Conservation (phyloP, 2,329 filamentous ascomycete species). For the Gnomoniopsis sp. region DNA sequence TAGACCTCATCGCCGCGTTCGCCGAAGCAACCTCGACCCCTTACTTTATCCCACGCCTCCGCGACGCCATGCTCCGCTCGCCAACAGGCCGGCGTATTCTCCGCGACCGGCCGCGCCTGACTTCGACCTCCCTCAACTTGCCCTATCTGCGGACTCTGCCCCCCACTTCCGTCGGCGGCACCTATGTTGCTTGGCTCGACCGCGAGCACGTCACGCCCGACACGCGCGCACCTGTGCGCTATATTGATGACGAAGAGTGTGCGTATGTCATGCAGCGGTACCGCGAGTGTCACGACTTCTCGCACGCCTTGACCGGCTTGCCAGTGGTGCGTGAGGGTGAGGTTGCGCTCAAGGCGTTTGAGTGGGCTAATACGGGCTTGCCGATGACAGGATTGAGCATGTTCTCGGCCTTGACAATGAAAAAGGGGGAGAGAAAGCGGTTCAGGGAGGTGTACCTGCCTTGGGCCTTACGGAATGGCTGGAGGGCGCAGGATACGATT, state of each 20-base stretch:
- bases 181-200: slow-evolving; percentile 90
- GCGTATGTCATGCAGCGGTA: slow-evolving; percentile 99
- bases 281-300: slow-evolving; percentile 96
- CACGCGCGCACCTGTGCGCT: slow-evolving; percentile 76
- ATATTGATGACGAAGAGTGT: slow-evolving; percentile 92
- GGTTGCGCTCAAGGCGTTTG: slow-evolving; percentile 95
- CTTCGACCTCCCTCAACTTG: slow-evolving; percentile 66
- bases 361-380: slow-evolving; percentile 90
- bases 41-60: slow-evolving; percentile 90
- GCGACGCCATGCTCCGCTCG: slow-evolving; percentile 82
- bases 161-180: slow-evolving; percentile 69
- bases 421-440: slow-evolving; percentile 71
- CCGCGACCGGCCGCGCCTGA: slow-evolving; percentile 83
- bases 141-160: slow-evolving; percentile 69
- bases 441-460: slow-evolving; percentile 78
- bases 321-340: slow-evolving; percentile 94
- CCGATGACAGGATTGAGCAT: slow-evolving; percentile 93
- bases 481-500: slow-evolving; percentile 74
- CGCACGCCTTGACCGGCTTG: slow-evolving; percentile 88
- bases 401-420: slow-evolving; percentile 81
- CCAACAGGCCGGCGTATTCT: slow-evolving; percentile 88
- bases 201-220: slow-evolving; percentile 91
- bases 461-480: slow-evolving; percentile 85
- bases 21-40: slow-evolving; percentile 93
- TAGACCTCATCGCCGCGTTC: slow-evolving; percentile 90